phyloP scores from a whole-genome alignment of 2,329 filamentous ascomycete genomes.

The Scytalidium lignicola region DNA sequence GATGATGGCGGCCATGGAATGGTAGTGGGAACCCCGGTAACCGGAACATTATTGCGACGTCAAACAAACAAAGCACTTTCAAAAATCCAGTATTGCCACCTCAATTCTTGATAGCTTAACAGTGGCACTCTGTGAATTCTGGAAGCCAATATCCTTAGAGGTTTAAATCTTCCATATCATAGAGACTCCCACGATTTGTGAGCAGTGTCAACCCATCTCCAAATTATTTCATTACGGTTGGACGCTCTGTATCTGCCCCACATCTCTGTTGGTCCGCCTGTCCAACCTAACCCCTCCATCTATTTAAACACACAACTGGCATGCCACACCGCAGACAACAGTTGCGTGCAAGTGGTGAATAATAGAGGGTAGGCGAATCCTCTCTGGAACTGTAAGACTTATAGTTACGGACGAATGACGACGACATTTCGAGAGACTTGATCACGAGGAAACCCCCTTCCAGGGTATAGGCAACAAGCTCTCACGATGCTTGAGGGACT shows the following conservation, averaged over 20 bases:
- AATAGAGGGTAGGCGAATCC: neutral
- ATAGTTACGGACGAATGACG: conserved; percentile 10
- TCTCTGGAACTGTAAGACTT: neutral
- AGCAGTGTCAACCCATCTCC: neutral
- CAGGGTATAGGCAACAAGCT: conserved; percentile 64
- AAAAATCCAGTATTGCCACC: neutral
- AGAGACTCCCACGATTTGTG: neutral
- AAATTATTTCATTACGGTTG: neutral
- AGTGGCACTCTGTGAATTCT: neutral
- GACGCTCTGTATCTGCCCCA: neutral
- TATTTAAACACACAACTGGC: neutral
- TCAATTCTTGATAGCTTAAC: neutral
- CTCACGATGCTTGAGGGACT: conserved; percentile 90
- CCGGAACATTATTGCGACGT: neutral
- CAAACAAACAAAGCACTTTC: neutral
- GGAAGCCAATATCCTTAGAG: neutral
- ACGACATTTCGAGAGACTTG: conserved; percentile 8
- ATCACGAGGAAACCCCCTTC: conserved; percentile 43
- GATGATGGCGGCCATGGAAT: too few species aligned
- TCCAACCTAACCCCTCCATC: neutral
- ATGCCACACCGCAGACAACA: neutral
- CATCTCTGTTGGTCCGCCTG: neutral
- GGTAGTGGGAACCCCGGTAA: neutral
- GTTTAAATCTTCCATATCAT: neutral
- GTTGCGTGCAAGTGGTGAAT: neutral